Conservation (phyloP, 306 rosid genomes). For the Vigna unguiculata region DNA sequence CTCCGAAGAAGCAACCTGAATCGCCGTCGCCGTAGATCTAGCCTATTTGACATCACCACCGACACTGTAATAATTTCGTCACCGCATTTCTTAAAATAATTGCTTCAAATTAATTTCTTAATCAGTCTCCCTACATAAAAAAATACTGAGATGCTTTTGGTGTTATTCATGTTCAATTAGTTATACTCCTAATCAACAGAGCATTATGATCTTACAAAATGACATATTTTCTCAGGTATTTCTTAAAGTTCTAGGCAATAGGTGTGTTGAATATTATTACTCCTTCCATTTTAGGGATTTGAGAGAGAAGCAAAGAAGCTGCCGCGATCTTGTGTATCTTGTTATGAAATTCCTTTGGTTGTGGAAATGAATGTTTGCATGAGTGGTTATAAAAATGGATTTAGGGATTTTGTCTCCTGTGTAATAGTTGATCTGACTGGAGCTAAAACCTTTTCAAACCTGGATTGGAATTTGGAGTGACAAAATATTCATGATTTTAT, state of each 20-base stretch:
- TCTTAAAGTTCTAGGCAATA: conserved; percentile 9
- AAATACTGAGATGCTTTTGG: conserved; percentile 5
- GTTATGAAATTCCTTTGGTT: conserved; percentile 29
- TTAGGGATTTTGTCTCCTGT: conserved; percentile 21
- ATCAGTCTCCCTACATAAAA: background rate
- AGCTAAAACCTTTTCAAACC: background rate
- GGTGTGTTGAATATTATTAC: conserved; percentile 16
- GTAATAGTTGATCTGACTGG: conserved; percentile 30
- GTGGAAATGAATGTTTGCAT: background rate
- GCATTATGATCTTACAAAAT: background rate
- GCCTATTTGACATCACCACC: conserved; percentile 96
- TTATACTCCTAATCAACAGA: conserved; percentile 13
- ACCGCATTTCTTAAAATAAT: background rate
- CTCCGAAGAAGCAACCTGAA: conserved; percentile 90
- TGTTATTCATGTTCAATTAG: conserved; percentile 26
- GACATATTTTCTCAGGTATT: conserved; percentile 22
- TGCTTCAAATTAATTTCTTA: background rate
- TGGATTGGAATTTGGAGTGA: background rate
- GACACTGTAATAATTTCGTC: conserved; percentile 71
- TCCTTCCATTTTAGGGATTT: background rate
- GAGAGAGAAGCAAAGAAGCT: background rate
- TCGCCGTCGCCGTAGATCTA: conserved; percentile 99
- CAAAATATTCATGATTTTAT: conserved; percentile 34
- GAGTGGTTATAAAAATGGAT: background rate
- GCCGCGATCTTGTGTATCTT: background rate